Evolutionary conservation across 2,329 filamentous ascomycete species (phyloP).

Genomic region (Ophiostoma angusticollis): DNA sequence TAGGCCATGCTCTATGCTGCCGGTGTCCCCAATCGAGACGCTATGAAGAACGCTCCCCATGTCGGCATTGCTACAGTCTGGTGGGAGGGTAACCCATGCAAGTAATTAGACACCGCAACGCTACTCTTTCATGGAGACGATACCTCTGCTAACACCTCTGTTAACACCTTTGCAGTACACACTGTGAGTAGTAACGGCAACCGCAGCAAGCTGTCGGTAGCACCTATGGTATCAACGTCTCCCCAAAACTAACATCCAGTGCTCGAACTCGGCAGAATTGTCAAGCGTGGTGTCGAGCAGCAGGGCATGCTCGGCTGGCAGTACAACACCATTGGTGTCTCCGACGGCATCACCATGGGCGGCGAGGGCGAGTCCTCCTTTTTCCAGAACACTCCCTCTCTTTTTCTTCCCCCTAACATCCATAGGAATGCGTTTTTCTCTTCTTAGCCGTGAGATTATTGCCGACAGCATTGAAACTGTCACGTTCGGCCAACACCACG

Average conservation of each 20-base stretch:
- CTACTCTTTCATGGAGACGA: not conserved
- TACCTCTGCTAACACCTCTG: not conserved
- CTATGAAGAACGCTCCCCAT: slow-evolving; percentile 84
- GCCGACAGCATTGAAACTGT: slow-evolving; percentile 90
- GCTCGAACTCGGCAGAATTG: slow-evolving; percentile 73
- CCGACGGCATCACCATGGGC: slow-evolving; percentile 91
- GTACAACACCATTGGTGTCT: slow-evolving; percentile 81
- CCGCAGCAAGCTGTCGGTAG: not conserved
- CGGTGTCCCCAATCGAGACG: slow-evolving; percentile 67
- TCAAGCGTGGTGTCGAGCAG: slow-evolving; percentile 69
- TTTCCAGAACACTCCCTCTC: not conserved
- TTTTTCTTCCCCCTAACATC: not conserved
- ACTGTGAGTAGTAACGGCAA: slow-evolving; percentile 23
- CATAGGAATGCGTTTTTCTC: slow-evolving; percentile 80
- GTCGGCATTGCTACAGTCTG: slow-evolving; percentile 85
- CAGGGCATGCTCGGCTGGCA: slow-evolving; percentile 89
- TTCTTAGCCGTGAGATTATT: slow-evolving; percentile 84
- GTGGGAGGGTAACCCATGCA: slow-evolving; percentile 98
- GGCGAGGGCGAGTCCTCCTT: slow-evolving; percentile 53
- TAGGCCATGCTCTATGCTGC: slow-evolving; percentile 95
- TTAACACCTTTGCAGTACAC: slow-evolving; percentile 21
- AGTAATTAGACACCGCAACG: too few relatives aligned
- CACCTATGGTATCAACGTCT: too few relatives aligned
- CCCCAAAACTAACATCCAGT: slow-evolving; percentile 35
- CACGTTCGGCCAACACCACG: slow-evolving; percentile 82